Evolutionary conservation across 2,329 filamentous ascomycete species (phyloP), one percentile per base, ranked within the genome.

Genomic region (Colletotrichum coccodes): DNA sequence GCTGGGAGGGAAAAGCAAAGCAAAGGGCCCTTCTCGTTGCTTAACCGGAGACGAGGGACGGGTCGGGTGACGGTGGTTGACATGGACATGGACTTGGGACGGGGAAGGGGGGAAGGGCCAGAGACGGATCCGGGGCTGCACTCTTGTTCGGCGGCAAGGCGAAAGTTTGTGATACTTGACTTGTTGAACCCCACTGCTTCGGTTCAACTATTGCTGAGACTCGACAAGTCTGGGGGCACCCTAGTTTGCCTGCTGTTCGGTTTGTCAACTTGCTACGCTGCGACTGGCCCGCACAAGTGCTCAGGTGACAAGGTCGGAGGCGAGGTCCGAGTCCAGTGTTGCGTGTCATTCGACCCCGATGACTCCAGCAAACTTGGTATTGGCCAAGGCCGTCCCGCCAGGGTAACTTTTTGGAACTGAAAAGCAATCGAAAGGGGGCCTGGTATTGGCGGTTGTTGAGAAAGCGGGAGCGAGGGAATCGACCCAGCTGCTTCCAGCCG

Each of bases 261-360:
- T 60, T 66, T 69, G 66, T 49, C 56, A 66, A 69, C 56, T 69
- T 66, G 66, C 60, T 66, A 66, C 61, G 61, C 54, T 28, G 61
- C 53, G 60, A 59, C 36, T 59, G 61, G 47, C 32, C 61, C 54
- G 61, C 47, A 64, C 52, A 54, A 64, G 54, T 66, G 66, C 38
- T 36, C 66, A 69, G 61, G 61, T 69, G 66, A 69, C 61, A 64
- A 23, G 36, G 53, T 52, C 28, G 40, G 54, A 44, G 40, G 61
- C 49, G 61, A 68, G 65, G 65, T 36, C 65, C 61, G 53, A 68
- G 65, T 68, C 23, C 64, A 42, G 50, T 30, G 52, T 44, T 16
- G 44, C 32, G 60, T 52, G 60, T 30, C 38, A 18, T 58, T 57
- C 62, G 16, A 49, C 50, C 32, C 50, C 49, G 50, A 28, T 28